A percentile compares a stretch with the other conserved stretches of the same genome.
Conservation (phyloP, 73 alveolate genomes). For the Tetrahymena elliotti region DNA sequence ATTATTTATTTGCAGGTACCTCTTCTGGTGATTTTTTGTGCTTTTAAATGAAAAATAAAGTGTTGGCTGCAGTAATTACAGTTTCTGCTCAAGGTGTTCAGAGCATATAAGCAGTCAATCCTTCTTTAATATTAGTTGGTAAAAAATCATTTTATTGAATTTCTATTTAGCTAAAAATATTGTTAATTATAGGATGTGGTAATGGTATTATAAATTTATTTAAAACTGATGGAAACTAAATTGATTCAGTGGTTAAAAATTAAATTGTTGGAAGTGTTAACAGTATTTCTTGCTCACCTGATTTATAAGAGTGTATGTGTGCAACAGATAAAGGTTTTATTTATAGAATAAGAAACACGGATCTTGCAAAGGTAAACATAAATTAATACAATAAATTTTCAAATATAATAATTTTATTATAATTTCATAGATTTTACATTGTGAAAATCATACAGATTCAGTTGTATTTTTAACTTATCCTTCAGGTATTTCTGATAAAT, state of each 20-base stretch:
- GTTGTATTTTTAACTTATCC: conserved; percentile 70
- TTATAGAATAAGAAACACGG: conserved; percentile 74
- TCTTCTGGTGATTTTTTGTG: conserved; percentile 89
- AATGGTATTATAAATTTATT: background rate
- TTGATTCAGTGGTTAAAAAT: conserved; percentile 55
- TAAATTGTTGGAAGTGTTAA: conserved; percentile 72
- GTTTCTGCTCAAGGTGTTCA: conserved; percentile 87
- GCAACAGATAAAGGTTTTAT: conserved; percentile 89
- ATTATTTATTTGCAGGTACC: conserved; percentile 89
- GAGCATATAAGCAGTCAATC: conserved; percentile 71
- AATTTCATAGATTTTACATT: conserved; percentile 37
- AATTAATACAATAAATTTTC: background rate
- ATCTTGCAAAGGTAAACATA: conserved; percentile 56
- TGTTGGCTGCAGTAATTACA: background rate
- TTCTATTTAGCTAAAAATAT: background rate
- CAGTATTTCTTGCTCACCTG: conserved; percentile 68
- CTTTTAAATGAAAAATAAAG: conserved; percentile 71
- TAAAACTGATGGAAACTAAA: background rate
- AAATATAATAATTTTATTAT: background rate
- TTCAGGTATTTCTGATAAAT: conserved; percentile 83
- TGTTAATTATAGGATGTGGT: background rate
- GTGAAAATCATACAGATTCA: conserved; percentile 90
- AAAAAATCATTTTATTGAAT: conserved; percentile 78
- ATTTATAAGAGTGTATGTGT: conserved; percentile 71
- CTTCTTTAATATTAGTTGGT: conserved; percentile 75